Evolutionary conservation across 768 basidiomycete genomes (phyloP).

Genomic region (Boletus barrowsii): DNA sequence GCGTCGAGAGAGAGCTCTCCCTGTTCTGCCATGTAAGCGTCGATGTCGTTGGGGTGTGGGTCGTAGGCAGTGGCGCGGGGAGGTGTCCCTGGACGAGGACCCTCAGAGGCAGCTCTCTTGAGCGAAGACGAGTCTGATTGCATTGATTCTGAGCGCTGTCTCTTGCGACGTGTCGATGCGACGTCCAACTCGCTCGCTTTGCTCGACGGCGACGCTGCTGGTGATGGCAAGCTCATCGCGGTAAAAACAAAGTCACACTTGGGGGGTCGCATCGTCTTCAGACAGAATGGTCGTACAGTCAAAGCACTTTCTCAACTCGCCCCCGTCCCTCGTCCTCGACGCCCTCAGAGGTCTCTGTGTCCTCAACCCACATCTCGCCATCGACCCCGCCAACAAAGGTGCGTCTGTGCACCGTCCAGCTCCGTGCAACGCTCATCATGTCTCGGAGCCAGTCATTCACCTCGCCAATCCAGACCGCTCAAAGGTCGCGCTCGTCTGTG

Average conservation of each 20-base stretch:
- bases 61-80: constrained; percentile 20
- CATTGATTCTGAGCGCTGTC: constrained; percentile 75
- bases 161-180: constrained; percentile 46
- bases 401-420: background rate
- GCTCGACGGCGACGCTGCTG: constrained; percentile 42
- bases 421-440: background rate
- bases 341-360: constrained; percentile 71
- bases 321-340: constrained; percentile 70
- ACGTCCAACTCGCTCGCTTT: constrained; percentile 38
- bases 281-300: background rate
- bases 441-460: constrained; percentile 52
- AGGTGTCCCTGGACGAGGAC: constrained; percentile 43
- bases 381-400: constrained; percentile 73
- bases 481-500: constrained; percentile 76
- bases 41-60: constrained; percentile 46
- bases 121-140: constrained; percentile 71
- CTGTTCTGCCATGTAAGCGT: constrained; percentile 64
- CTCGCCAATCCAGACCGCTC: constrained; percentile 52
- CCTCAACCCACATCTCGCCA: constrained; percentile 65
- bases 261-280: constrained; percentile 9
- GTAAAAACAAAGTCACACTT: constrained; percentile 9
- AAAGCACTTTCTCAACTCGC: constrained; percentile 80
- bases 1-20: constrained; percentile 35
- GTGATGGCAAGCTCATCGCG: constrained; percentile 44
- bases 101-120: constrained; percentile 79